These are phyloP conservation scores for Catenaria anguillulae DNA, from an alignment of 371 early-diverging fungal species.

Conservation along the genomic window DNA sequence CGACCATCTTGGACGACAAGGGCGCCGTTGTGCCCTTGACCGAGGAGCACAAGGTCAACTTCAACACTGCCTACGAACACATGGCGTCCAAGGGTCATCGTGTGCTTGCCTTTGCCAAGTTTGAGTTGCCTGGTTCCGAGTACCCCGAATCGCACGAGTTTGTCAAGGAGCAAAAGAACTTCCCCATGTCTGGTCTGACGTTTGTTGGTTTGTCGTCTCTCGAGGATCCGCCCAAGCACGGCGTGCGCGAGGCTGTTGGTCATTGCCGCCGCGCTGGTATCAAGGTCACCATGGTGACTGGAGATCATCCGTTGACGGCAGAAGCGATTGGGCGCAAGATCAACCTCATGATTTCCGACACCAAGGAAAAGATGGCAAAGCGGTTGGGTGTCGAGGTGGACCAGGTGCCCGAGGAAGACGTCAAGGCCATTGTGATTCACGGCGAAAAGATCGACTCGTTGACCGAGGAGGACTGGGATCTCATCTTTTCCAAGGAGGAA, in stretches of 20 bases:
- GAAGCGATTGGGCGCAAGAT: constrained; percentile 77
- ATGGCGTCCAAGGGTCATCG: constrained; percentile 88
- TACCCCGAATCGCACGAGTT: constrained; percentile 59
- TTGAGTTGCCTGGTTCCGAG: constrained; percentile 38
- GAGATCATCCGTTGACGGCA: constrained; percentile 84
- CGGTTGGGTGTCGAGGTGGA: constrained; percentile 39
- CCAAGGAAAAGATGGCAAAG: constrained; percentile 56
- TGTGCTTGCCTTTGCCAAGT: constrained; percentile 80
- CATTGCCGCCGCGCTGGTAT: constrained; percentile 81
- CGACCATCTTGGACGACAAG: constrained; percentile 35
- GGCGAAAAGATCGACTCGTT: constrained; percentile 71
- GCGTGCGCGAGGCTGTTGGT: constrained; percentile 90
- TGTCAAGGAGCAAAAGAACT: constrained; percentile 53
- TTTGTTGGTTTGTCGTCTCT: constrained; percentile 77
- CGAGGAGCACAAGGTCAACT: constrained; percentile 38
- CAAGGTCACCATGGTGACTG: constrained; percentile 92
- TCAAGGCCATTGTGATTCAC: constrained; percentile 76
- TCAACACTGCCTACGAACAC: constrained; percentile 54
- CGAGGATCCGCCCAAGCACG: constrained; percentile 92
- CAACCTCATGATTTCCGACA: constrained; percentile 76
- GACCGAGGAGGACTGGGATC: constrained; percentile 75
- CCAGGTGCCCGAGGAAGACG: constrained; percentile 58
- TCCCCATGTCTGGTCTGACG: constrained; percentile 48
- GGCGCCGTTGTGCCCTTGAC: constrained; percentile 33
- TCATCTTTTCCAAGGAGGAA: constrained; percentile 65